Evolutionary conservation across 73 alveolate genomes (phyloP).

Genomic region (Effrenium voratum): DNA sequence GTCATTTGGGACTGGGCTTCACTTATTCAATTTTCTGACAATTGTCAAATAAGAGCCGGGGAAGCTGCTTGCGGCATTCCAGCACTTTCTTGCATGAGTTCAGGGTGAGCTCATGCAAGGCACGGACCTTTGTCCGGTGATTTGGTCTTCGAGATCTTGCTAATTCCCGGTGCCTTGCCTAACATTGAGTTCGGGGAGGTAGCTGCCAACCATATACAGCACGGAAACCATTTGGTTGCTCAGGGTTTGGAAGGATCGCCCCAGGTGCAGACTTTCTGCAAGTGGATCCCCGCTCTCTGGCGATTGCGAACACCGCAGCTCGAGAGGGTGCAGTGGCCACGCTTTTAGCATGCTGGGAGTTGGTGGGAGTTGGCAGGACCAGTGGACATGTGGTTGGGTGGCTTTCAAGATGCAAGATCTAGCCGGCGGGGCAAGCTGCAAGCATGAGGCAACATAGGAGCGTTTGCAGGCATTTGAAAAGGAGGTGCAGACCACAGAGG

Average conservation of each 20-base stretch:
- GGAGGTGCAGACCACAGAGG: too few species aligned
- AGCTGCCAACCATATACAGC: neutral
- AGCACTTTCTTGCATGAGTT: too few species aligned
- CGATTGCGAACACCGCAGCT: conserved; percentile 81
- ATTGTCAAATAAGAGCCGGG: too few species aligned
- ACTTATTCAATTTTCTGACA: too few species aligned
- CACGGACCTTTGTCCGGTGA: conserved; percentile 69
- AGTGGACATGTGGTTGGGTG: too few species aligned
- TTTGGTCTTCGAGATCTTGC: conserved; percentile 47
- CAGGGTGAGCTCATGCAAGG: neutral
- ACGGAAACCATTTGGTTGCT: neutral
- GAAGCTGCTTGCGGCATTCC: too few species aligned
- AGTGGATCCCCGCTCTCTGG: conserved; percentile 76
- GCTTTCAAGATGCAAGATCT: too few species aligned
- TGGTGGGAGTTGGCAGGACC: neutral
- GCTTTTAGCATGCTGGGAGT: neutral
- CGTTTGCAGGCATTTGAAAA: too few species aligned
- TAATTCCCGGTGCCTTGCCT: conserved; percentile 33
- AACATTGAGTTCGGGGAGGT: neutral
- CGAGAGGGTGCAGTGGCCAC: neutral
- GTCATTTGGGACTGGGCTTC: too few species aligned
- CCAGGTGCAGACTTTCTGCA: conserved; percentile 78
- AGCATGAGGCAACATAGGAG: too few species aligned
- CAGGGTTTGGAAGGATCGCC: neutral
- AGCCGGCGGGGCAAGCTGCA: too few species aligned